Percentiles rank a stretch among this genome's conserved stretches.
Conservation (phyloP, 345 rosid species). For the Hypericum androsaemum region DNA sequence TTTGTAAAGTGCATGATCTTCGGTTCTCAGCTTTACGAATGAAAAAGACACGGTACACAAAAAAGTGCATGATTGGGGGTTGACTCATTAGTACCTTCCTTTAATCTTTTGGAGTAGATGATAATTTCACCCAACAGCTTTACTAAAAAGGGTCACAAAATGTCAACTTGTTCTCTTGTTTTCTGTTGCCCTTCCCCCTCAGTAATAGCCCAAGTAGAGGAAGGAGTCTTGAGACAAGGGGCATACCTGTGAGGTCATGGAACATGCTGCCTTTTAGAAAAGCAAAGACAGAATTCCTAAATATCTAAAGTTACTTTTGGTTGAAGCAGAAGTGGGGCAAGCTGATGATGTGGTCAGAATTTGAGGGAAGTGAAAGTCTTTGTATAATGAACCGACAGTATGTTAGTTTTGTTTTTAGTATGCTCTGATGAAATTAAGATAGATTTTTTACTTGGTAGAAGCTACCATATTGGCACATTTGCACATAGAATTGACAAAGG, state of each 20-base stretch:
- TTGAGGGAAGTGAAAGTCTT: neutral
- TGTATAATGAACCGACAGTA: too few relatives aligned
- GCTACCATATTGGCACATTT: too few relatives aligned
- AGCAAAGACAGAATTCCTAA: neutral
- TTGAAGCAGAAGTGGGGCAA: slow-evolving; percentile 11
- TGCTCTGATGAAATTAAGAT: too few relatives aligned
- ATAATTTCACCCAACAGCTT: slow-evolving; percentile 14
- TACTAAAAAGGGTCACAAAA: neutral
- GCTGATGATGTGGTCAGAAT: slow-evolving; percentile 1
- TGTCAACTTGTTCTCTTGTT: too few relatives aligned
- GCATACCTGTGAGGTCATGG: neutral
- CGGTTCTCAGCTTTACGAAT: too few relatives aligned
- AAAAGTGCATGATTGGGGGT: neutral
- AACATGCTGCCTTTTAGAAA: neutral
- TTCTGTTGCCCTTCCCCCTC: too few relatives aligned
- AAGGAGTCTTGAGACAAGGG: neutral
- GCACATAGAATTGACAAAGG: too few relatives aligned
- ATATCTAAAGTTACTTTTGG: neutral
- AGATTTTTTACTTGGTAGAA: too few relatives aligned
- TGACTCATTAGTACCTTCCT: slow-evolving; percentile 6
- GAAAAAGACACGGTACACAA: too few relatives aligned
- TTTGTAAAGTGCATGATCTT: too few relatives aligned
- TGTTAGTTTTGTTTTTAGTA: too few relatives aligned
- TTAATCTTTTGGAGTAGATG: slow-evolving; percentile 10
- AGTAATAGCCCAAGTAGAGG: too few relatives aligned